Base-by-base conservation (phyloP, 2,329 filamentous ascomycete genomes). In the Pestalotiopsis sp. region DNA sequence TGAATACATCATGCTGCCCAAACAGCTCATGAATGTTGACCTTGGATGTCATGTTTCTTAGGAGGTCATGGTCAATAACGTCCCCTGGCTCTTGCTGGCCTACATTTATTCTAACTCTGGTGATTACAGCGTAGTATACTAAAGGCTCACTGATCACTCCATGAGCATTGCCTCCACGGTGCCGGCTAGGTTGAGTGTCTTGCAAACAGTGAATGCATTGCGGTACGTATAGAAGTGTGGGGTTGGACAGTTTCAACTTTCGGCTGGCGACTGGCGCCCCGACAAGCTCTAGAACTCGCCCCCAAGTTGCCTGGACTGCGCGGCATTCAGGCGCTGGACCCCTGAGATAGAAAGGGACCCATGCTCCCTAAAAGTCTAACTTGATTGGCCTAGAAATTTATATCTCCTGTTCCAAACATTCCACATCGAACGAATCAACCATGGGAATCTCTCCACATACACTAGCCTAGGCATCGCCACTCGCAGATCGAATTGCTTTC, bases 381-480 rank as follows among this genome's bases (percentile, higher is more conserved):
- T n/a, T 66, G 65, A 66, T 66, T 66, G 65, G 65, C 36, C 38
- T 36, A 41, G 65, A 60, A 52, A 41, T 60, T 31, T 27, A 17
- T 25, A 58, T 57, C 23, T 31, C 45, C 49, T 45, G 52, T 61
- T 41, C 20, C 31, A 27, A 60, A 66, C 64, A 66, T 45, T 45
- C 64, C 64, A 66, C 64, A 66, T 66, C 64, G 64, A 66, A 66
- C 64, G 23, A 66, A 66, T 36, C 20, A 25, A 25, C 27, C 60
- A 52, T 52, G 45, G 45, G 17, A 52, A 52, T 52, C 25, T 60
- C 57, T 38, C 57, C 25, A 60, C 57, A 60, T 38, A 27, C 31
- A n/a, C 31, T 60, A 60, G 31, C 31, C 57, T 59, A 31, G 7
- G 20, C 57, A 36, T 38, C n/a, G 57, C 31, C 25, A 38, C 31